Base-by-base conservation (phyloP, 345 rosid genomes). In the Populus nigra region DNA sequence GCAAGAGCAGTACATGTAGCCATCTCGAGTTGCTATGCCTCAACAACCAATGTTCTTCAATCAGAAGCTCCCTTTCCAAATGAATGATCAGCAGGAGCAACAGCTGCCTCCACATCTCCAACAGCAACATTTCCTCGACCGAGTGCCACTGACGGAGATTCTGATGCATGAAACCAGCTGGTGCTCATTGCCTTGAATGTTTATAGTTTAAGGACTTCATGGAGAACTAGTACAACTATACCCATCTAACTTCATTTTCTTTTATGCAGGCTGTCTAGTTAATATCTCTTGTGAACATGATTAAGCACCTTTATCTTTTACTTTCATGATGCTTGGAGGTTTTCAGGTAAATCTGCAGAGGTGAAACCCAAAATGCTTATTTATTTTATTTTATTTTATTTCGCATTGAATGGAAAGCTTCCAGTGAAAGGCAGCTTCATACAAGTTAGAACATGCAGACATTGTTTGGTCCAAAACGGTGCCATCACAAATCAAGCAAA, bases 1-100 rank as follows among this genome's bases (percentile, higher is more conserved):
- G 73, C 83, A 81, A 76, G 87, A 80, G 78, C 82, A 71, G 18
- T 71, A 73, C 67, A 43, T 50, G 36, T 82, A 76, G 69, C 77
- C 82, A 68, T 68, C 83, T 55, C 86, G 78, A 65, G 74, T 59
- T 25, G 79, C 79, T 78, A 79, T 77, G 49, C 35, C 78, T 57
- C 84, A 77, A 72, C 87, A 77, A 36, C 69, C 74, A 2, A 62
- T 76, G 25, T 80, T 69, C 71, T 27, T 23, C 22, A 61, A 66
- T 23, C 53, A 77, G 3, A 80, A 61, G 36, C 69, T 29, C 13
- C 79, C 79, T 71, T 67, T 82, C 65, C 84, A 72, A 17, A 27
- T 74, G 15, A 80, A 35, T 38, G 79, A 80, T 41, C 82, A 73
- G 3, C 79, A 68, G 39, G 85, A 77, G 78, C 82, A 63, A 33